phyloP scores from a whole-genome alignment of 163 green algal genomes.

The Scenedesmus sp. region DNA sequence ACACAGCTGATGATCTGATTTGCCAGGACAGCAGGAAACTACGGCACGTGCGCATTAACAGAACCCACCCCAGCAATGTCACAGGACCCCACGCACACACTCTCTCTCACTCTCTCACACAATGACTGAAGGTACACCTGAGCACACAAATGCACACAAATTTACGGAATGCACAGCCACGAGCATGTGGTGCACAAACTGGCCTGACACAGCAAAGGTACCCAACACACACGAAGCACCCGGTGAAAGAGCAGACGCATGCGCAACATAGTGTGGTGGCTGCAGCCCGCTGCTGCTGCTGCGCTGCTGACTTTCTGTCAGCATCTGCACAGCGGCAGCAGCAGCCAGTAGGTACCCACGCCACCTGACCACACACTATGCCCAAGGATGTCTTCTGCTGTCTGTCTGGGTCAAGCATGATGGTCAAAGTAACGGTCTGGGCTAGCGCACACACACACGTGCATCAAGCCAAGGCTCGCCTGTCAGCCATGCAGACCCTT shows the following conservation, averaged over 20 bases:
- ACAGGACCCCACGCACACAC: background rate
- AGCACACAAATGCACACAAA: background rate
- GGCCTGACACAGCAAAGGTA: background rate
- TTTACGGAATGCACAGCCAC: background rate
- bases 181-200: background rate
- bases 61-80: background rate
- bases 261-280: background rate
- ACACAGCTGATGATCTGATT: background rate
- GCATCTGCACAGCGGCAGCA: background rate
- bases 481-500: background rate
- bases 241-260: background rate
- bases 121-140: background rate
- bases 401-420: background rate
- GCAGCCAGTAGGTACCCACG: background rate
- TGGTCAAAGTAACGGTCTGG: background rate
- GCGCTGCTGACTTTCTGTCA: background rate
- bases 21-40: background rate
- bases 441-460: background rate
- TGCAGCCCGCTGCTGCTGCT: background rate
- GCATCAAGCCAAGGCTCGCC: background rate
- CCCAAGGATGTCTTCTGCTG: background rate
- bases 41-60: background rate
- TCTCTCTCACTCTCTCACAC: background rate
- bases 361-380: background rate
- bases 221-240: background rate